Base-by-base conservation (phyloP, 805 yeast genomes). In the Dipodascopsis uninucleata region DNA sequence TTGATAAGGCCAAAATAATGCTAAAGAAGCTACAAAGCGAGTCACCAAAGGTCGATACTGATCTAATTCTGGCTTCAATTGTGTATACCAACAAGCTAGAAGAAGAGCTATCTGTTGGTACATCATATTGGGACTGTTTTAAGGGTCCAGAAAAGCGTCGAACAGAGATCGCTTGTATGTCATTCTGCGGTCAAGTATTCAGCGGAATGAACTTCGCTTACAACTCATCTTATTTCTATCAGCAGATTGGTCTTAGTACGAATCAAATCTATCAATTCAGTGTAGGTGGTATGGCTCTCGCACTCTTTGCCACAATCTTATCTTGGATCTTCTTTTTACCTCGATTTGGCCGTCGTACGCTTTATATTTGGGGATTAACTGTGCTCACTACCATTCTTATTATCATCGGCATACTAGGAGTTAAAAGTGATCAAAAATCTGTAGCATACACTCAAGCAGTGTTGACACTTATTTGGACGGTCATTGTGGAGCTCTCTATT, bases 161-260 rank as follows among this genome's bases (percentile, higher is more conserved):
- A 23, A 39, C 54, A 12, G 36, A 60, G 22, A 55, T 51, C 36
- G 29, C 59, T 12, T 32, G 56, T 20, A 76, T 78, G 20, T 58
- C 71, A 29, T 49, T 58, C 28, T 45, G 58, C 17, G 66, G 68
- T 58, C 56, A 64, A 29, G 50, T 64, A 3, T 42, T 69, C 16
- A 63, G 75, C 41, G 79, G 79, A 17, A 28, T 34, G 14, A 26
- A 32, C 22, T 32, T 47, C 14, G 43, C 46, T 10, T 31, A 39
- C 39, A 41, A 47, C 36, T 65, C 78, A 23, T 71, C 80, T 23
- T 74, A 75, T 55, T 76, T 76, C 60, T 75, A 71, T 55, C 61
- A 58, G 36, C 75, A 73, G 55, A 78, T 79, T 10, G 60, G 62
- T 22, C 25, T 49, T 28, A 26, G 33, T n/a, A 12, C 41, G 16